A percentile compares a stretch with the other conserved stretches of the same genome.
phyloP scores from a whole-genome alignment of 164 flowering plant genomes.

The Malania oleifera region DNA sequence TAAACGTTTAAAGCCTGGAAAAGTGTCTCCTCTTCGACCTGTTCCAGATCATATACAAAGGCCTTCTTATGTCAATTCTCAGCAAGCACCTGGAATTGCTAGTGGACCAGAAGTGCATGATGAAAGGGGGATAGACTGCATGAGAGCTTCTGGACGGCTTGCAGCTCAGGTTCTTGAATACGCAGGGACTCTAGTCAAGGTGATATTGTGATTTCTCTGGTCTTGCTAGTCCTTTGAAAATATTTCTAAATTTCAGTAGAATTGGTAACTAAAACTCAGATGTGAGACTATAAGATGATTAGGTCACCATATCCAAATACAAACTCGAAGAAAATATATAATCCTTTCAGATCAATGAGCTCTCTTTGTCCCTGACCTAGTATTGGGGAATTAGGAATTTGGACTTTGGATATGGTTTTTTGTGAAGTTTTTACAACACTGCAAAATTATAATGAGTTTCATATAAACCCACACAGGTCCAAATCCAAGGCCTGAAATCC shows the following conservation, averaged over 20 bases:
- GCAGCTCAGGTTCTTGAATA: conserved; percentile 91
- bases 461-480: too few species aligned
- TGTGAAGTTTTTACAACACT: too few species aligned
- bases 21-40: conserved; percentile 71
- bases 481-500: too few species aligned
- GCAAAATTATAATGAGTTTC: too few species aligned
- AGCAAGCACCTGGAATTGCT: conserved; percentile 55
- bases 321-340: too few species aligned
- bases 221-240: background rate
- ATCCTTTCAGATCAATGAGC: too few species aligned
- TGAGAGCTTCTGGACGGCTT: conserved; percentile 95
- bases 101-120: conserved; percentile 87
- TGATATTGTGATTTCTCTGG: conserved; percentile 16
- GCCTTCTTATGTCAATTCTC: conserved; percentile 71
- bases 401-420: too few species aligned
- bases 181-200: conserved; percentile 97
- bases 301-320: too few species aligned
- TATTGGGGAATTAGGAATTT: too few species aligned
- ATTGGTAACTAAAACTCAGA: too few species aligned
- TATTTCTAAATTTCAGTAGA: background rate
- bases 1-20: conserved; percentile 69
- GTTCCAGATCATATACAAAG: conserved; percentile 74
- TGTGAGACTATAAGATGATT: too few species aligned
- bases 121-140: conserved; percentile 67
- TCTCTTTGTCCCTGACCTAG: too few species aligned